Evolutionary conservation across 345 rosid genomes (phyloP).

Genomic region (Clarkia xantiana): DNA sequence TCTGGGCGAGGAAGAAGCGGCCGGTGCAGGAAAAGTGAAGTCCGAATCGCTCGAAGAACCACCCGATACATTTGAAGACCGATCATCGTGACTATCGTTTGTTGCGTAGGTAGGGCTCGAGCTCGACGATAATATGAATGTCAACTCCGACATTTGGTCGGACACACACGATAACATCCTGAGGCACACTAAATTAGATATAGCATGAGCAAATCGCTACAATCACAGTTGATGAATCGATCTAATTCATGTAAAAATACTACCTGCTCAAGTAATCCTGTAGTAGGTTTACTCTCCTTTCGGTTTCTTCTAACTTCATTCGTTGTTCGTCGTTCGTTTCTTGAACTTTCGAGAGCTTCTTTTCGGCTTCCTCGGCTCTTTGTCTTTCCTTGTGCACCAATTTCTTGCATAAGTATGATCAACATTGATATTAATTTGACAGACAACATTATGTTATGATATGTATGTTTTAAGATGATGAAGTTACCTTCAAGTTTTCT

Average conservation of each 20-base stretch:
- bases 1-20: conserved; percentile 13
- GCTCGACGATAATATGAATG: conserved; percentile 42
- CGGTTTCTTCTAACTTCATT: conserved; percentile 61
- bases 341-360: conserved; percentile 43
- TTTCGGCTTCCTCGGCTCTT: conserved; percentile 67
- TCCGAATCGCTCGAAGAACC: conserved; percentile 58
- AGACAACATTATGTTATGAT: too few relatives aligned
- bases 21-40: conserved; percentile 52
- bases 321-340: conserved; percentile 55
- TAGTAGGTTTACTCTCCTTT: conserved; percentile 56
- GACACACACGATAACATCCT: conserved; percentile 76
- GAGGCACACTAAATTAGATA: conserved; percentile 62
- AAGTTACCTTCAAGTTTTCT: conserved; percentile 48
- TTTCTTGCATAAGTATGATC: conserved; percentile 16
- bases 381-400: conserved; percentile 43
- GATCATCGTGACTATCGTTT: conserved; percentile 28
- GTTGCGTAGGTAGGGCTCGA: conserved; percentile 29
- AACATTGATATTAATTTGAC: too few relatives aligned
- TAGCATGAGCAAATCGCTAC: conserved; percentile 32
- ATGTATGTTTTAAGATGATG: not conserved
- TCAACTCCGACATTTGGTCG: conserved; percentile 76
- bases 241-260: conserved; percentile 10
- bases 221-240: not conserved
- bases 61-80: conserved; percentile 41
- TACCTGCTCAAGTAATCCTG: conserved; percentile 80